Base-by-base conservation (phyloP, 2,329 filamentous ascomycete species). In the Leptographium galeiforme region DNA sequence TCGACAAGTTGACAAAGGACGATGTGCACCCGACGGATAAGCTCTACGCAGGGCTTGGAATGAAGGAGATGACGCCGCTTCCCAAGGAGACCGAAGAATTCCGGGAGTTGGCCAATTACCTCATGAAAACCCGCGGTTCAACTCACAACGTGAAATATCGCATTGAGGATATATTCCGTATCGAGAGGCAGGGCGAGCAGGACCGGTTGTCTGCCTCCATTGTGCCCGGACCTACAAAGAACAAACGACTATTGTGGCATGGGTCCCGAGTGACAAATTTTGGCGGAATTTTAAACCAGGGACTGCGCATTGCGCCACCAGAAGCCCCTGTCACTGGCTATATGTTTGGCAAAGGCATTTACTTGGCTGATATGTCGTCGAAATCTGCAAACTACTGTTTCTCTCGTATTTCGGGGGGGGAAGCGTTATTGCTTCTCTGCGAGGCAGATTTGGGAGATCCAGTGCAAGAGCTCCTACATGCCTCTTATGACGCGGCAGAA, bases 311-410 rank as follows among this genome's bases (percentile, higher is more conserved):
- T 59, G 89, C 89, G 8, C 89, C 89, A 0, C 84, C 85, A 0
- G 84, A 94, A 66, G 89, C 89, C 0, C 89, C 88, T 0, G 82
- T 82, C 0, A 78, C 75, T 6, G 87, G 87, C 1, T 89, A 91
- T 70, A 91, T 91, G 85, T 95, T 94, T 60, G 89, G 85, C 54
- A 94, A 94, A 67, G 89, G 89, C 46, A 85, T 95, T 48, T 95
- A 95, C 63, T 77, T 95, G 2, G 88, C 88, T 2, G 88, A 94
- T 62, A 89, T 89, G 75, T 85, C 81, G 0, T 85, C 79, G 64
- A 95, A 94, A 68, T 89, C 84, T 2, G 87, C 87, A 16, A 80
- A 80, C 61, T 95, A 95, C 69, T 93, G 87, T 64, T 76, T 67
- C 51, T 64, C 79, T 0, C 64, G 68, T 58, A 75, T 71, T 56